Conservation (phyloP, 2,329 filamentous ascomycete species). For the Gaeumannomyces tritici region DNA sequence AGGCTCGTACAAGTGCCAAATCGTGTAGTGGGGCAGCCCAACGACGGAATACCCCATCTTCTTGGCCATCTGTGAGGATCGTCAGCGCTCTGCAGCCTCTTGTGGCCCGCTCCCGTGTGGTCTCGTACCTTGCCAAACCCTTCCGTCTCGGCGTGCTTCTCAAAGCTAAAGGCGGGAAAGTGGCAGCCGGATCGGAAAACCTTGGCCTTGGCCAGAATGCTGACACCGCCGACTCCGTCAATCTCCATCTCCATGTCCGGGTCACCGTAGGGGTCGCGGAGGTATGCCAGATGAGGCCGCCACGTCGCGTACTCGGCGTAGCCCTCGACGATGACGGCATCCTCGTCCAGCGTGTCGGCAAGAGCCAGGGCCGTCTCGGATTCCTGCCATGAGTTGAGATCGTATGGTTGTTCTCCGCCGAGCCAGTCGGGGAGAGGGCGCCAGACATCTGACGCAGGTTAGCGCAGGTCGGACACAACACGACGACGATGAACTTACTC, state of each 20-base stretch:
- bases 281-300: conserved; percentile 92
- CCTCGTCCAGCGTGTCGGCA: conserved; percentile 91
- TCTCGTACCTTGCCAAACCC: conserved; percentile 77
- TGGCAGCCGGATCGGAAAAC: conserved; percentile 94
- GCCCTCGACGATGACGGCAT: conserved; percentile 96
- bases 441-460: conserved; percentile 71
- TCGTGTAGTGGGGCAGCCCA: conserved; percentile 92
- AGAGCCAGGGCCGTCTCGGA: conserved; percentile 91
- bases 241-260: conserved; percentile 99
- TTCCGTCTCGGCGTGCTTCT: conserved; percentile 97
- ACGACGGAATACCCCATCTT: conserved; percentile 94
- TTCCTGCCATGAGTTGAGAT: conserved; percentile 98
- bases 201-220: conserved; percentile 89
- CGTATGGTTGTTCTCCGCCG: conserved; percentile 95
- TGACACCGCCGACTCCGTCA: conserved; percentile 93
- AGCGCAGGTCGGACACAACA: not conserved
- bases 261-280: conserved; percentile 93
- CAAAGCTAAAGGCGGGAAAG: conserved; percentile 96
- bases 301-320: conserved; percentile 99
- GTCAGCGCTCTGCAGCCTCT: conserved; percentile 4
- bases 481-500: conserved; percentile 51
- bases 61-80: conserved; percentile 70
- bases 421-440: conserved; percentile 98
- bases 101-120: not conserved
- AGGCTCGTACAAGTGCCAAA: conserved; percentile 99